Conservation (phyloP, 208 protist genomes). For the Wallacemonas sp. region DNA sequence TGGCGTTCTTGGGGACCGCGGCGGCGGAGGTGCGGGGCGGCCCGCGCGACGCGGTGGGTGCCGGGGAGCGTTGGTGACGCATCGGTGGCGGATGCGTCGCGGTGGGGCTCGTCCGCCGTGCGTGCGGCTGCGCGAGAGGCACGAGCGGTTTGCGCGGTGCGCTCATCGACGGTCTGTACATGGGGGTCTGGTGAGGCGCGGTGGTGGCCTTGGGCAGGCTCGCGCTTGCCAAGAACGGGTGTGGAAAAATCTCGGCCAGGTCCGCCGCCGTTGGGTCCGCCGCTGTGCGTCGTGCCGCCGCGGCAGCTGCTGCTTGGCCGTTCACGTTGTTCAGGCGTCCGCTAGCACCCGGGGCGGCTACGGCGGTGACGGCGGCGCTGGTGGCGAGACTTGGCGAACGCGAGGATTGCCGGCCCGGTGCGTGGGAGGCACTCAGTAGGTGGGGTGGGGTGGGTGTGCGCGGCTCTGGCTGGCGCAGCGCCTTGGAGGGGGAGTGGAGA, state of each 20-base stretch:
- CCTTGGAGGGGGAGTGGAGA: not conserved
- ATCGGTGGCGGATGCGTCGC: constrained; percentile 6
- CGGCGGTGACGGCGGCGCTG: not conserved
- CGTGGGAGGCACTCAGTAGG: too few relatives aligned
- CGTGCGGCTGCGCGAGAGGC: constrained; percentile 5
- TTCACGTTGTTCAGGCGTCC: not conserved
- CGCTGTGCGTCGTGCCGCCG: not conserved
- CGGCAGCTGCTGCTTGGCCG: not conserved
- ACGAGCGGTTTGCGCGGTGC: constrained; percentile 4
- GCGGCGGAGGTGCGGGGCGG: not conserved
- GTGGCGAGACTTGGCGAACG: not conserved
- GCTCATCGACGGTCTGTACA: constrained; percentile 1
- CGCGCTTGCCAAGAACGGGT: constrained; percentile 53
- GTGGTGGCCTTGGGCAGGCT: not conserved
- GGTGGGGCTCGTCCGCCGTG: not conserved
- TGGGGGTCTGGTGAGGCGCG: not conserved
- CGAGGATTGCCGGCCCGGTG: not conserved
- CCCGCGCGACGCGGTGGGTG: not conserved
- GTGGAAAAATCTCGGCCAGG: constrained; percentile 63
- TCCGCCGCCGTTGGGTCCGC: constrained; percentile 8
- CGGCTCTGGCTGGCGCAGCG: not conserved
- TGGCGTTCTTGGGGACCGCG: not conserved
- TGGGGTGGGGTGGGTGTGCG: not conserved
- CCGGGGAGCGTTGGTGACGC: not conserved
- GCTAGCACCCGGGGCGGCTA: not conserved